Evolutionary conservation across 2,329 filamentous ascomycete genomes (phyloP), one percentile per base, ranked within the genome.

Genomic region (Chaetomiaceae sp.): DNA sequence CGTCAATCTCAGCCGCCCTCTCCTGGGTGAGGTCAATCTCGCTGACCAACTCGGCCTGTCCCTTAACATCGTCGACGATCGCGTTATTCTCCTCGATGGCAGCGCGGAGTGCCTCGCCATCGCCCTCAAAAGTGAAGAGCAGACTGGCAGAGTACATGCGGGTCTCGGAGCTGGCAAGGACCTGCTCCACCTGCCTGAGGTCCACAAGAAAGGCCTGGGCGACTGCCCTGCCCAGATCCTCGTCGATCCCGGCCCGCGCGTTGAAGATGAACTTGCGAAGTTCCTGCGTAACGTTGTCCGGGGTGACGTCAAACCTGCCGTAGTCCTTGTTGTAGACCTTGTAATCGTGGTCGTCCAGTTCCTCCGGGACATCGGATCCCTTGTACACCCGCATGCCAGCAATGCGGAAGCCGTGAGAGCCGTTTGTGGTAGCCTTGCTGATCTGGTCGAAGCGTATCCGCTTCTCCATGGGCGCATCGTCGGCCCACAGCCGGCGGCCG

Each of bases 401-500:
- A 52, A 85, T 78, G 51, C 82, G 75, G 60, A 85, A 85, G 5
- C 81, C 81, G 30, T 80, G 71, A 20, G 74, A 73, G 30, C 72
- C 73, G 57, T 84, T 82, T 9, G 82, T 85, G 4, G 82, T 85
- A 61, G 76, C 71, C 23, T 68, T 65, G 27, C 74, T 73, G 51
- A 85, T 80, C 63, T 79, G 74, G 58, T 82, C 75, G 61, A 85
- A 83, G 25, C 81, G 75, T 31, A 68, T 63, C 60, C 78, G 77
- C 70, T 85, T 85, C 61, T 81, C 73, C 21, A 66, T 59, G 0
- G 78, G 75, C 20, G 82, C 82, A 55, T 83, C 75, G 53, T 95
- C 88, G 13, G 88, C 92, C 86, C 90, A 97, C 5, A 99, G 72
- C 27, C 88, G 80, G 44, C 83, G 78, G 38, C 93, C 93, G 17